phyloP scores from a whole-genome alignment of 192 early-diverging fungal genomes.

The Entophlyctis luteolus region DNA sequence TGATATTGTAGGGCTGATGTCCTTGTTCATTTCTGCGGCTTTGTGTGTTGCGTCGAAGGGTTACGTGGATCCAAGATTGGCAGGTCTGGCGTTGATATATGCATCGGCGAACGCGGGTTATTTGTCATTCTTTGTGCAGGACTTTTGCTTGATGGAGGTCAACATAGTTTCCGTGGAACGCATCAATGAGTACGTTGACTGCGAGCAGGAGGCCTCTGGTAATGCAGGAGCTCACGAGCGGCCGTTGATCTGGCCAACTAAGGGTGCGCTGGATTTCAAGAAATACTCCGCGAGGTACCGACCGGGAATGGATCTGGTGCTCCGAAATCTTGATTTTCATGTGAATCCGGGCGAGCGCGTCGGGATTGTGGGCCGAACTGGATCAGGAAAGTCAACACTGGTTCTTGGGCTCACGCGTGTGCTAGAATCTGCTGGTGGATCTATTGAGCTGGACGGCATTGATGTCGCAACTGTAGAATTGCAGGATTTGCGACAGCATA shows the following conservation, averaged over 20 bases:
- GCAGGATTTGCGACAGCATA: slow-evolving; percentile 28
- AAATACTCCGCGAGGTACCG: slow-evolving; percentile 72
- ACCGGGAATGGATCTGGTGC: slow-evolving; percentile 59
- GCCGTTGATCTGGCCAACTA: slow-evolving; percentile 49
- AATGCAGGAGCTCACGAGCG: no score
- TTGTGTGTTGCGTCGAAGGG: slow-evolving; percentile 47
- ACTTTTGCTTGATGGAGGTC: slow-evolving; percentile 24
- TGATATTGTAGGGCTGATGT: slow-evolving; percentile 68
- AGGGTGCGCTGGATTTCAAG: slow-evolving; percentile 65
- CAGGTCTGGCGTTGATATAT: slow-evolving; percentile 17
- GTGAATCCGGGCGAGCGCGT: slow-evolving; percentile 71
- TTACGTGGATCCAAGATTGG: slow-evolving; percentile 8
- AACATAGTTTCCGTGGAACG: slow-evolving; percentile 25
- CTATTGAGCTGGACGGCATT: slow-evolving; percentile 67
- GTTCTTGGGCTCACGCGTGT: slow-evolving; percentile 40
- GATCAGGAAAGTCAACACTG: slow-evolving; percentile 49
- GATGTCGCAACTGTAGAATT: slow-evolving; percentile 43
- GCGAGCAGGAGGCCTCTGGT: slow-evolving; percentile 1
- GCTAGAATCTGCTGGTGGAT: slow-evolving; percentile 47
- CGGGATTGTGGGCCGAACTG: slow-evolving; percentile 59
- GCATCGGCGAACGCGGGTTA: slow-evolving; percentile 20
- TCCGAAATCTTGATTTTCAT: slow-evolving; percentile 65
- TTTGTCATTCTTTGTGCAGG: slow-evolving; percentile 15
- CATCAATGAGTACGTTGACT: slow-evolving; percentile 24
- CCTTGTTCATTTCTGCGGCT: slow-evolving; percentile 69